These are phyloP conservation scores for Verticillium tricorpus DNA, from an alignment of 2,329 filamentous ascomycete genomes.

Conservation along the genomic window DNA sequence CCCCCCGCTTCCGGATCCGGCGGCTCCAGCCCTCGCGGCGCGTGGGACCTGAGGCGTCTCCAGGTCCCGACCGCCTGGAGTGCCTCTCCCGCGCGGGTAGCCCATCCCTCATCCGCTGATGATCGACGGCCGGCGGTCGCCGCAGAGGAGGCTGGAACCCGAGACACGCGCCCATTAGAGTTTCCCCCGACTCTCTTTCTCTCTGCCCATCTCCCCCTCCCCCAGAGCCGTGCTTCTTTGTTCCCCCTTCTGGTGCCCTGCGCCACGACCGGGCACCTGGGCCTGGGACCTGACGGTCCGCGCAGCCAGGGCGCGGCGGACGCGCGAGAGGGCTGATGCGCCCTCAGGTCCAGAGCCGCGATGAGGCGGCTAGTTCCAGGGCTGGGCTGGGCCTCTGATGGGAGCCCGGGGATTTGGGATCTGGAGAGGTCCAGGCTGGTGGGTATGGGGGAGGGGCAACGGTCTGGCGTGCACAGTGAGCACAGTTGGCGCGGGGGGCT, in stretches of 20 bases:
- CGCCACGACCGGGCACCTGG: not conserved
- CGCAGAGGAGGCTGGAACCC: not conserved
- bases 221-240: not conserved
- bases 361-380: not conserved
- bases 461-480: constrained; percentile 1
- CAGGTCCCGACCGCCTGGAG: not conserved
- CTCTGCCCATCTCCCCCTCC: not conserved
- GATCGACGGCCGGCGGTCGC: not conserved
- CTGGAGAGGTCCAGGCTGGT: not conserved
- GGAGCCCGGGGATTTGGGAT: not conserved
- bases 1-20: not conserved
- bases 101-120: not conserved
- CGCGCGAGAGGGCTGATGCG: too few relatives aligned
- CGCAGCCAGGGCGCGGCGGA: too few relatives aligned
- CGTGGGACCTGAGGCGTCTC: not conserved
- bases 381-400: not conserved
- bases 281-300: not conserved
- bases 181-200: not conserved
- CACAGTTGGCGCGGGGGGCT: constrained; percentile 1
- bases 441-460: not conserved
- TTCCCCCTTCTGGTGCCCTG: not conserved
- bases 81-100: not conserved
- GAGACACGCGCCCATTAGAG: not conserved
- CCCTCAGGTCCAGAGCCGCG: not conserved
- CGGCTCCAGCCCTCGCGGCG: not conserved